Conservation (phyloP, 148 eudicot genomes). For the Polygonum maritimum region DNA sequence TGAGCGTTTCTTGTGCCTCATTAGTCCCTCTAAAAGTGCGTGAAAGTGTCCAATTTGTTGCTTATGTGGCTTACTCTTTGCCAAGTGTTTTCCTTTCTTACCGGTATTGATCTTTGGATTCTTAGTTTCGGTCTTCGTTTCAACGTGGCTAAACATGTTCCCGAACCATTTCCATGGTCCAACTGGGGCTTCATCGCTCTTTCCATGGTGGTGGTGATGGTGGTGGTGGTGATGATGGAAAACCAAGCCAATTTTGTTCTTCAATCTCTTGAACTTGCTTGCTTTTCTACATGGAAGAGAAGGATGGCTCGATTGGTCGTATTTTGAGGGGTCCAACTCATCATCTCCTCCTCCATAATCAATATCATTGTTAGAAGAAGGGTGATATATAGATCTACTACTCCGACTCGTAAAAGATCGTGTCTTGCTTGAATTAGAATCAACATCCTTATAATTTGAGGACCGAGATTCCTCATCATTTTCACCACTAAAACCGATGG, state of each 20-base stretch:
- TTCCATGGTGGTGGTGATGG: slow-evolving; percentile 46
- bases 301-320: slow-evolving; percentile 1
- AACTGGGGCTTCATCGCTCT: slow-evolving; percentile 9
- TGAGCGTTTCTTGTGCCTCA: slow-evolving; percentile 36
- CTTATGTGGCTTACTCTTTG: slow-evolving; percentile 22
- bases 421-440: slow-evolving; percentile 15
- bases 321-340: slow-evolving; percentile 4
- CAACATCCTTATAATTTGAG: not conserved
- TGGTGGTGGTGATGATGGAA: slow-evolving; percentile 75
- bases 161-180: slow-evolving; percentile 26
- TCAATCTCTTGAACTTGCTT: slow-evolving; percentile 38
- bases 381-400: slow-evolving; percentile 9
- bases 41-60: slow-evolving; percentile 32
- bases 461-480: slow-evolving; percentile 14
- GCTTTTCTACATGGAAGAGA: slow-evolving; percentile 9
- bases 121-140: slow-evolving; percentile 18
- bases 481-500: slow-evolving; percentile 12
- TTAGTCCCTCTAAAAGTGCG: slow-evolving; percentile 33
- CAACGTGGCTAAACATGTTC: slow-evolving; percentile 18
- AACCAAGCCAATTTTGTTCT: slow-evolving; percentile 50
- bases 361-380: slow-evolving; percentile 12
- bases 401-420: slow-evolving; percentile 1
- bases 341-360: slow-evolving; percentile 12
- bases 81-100: slow-evolving; percentile 24
- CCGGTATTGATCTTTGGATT: slow-evolving; percentile 18